These are phyloP conservation scores for Metschnikowia bowlesiae DNA, from an alignment of 805 yeast genomes.

Conservation along the genomic window DNA sequence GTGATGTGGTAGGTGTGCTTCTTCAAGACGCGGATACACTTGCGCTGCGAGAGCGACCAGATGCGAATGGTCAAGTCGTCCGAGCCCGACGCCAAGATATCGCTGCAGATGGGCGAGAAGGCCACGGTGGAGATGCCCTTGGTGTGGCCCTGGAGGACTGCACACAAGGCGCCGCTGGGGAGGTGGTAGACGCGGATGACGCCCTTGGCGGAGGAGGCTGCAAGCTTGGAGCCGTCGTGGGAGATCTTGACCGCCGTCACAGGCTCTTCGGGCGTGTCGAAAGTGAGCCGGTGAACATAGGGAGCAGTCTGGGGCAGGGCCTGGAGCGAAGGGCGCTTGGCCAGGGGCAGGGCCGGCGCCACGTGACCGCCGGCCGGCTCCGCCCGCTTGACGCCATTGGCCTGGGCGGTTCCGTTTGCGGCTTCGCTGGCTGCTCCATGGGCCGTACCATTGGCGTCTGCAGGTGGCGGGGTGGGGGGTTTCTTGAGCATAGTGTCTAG, in stretches of 20 bases:
- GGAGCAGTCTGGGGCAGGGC: not conserved
- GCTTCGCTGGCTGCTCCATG: no score
- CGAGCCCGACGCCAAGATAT: slow-evolving; percentile 74
- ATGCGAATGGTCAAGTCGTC: slow-evolving; percentile 79
- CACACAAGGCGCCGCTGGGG: slow-evolving; percentile 13
- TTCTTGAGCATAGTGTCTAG: no score
- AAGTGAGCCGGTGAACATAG: slow-evolving; percentile 12
- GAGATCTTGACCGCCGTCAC: slow-evolving; percentile 52
- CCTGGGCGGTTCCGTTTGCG: no score
- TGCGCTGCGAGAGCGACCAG: slow-evolving; percentile 56
- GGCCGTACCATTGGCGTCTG: no score
- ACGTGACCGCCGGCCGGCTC: not conserved
- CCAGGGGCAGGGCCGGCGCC: not conserved
- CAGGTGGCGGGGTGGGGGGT: no score
- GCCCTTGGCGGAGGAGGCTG: slow-evolving; percentile 42
- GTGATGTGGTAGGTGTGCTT: slow-evolving; percentile 88
- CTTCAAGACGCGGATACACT: slow-evolving; percentile 47
- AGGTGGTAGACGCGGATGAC: slow-evolving; percentile 24
- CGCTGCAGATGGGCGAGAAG: slow-evolving; percentile 69
- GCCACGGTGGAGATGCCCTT: slow-evolving; percentile 69
- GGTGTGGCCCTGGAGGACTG: slow-evolving; percentile 51
- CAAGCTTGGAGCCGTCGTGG: slow-evolving; percentile 56
- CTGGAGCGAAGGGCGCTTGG: not conserved
- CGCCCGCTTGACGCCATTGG: not conserved
- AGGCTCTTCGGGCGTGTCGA: slow-evolving; percentile 7